Evolutionary conservation across 345 rosid genomes (phyloP).

Genomic region (Brassica rapa): DNA sequence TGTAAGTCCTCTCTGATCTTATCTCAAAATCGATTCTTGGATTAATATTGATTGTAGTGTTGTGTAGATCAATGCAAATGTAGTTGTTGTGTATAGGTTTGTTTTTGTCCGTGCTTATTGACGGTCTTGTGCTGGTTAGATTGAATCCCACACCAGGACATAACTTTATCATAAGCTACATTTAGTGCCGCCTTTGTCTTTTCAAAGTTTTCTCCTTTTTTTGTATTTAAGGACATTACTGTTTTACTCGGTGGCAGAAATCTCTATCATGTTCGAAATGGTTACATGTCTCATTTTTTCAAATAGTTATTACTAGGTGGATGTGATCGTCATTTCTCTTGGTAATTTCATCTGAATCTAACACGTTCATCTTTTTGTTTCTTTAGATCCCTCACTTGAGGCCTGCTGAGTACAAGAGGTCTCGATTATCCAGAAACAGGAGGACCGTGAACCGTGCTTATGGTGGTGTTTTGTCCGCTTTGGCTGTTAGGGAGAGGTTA

Average conservation of each 20-base stretch:
- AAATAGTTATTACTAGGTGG: not conserved
- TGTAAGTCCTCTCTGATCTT: slow-evolving; percentile 41
- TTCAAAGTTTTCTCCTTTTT: slow-evolving; percentile 6
- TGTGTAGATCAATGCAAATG: not conserved
- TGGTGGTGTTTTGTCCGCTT: slow-evolving; percentile 79
- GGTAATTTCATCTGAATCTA: not conserved
- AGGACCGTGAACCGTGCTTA: slow-evolving; percentile 91
- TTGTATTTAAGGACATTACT: not conserved
- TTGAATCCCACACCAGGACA: slow-evolving; percentile 37
- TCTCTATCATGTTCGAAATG: not conserved
- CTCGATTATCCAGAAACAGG: slow-evolving; percentile 70
- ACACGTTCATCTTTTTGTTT: not conserved
- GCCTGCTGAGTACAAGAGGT: slow-evolving; percentile 86
- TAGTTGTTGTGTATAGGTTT: not conserved
- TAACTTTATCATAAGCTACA: slow-evolving; percentile 63
- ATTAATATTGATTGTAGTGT: not conserved
- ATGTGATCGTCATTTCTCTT: not conserved
- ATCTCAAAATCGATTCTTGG: not conserved
- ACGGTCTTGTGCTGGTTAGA: slow-evolving; percentile 57
- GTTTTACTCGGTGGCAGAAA: slow-evolving; percentile 30
- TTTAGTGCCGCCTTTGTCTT: slow-evolving; percentile 32
- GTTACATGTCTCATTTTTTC: not conserved
- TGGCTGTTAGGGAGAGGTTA: slow-evolving; percentile 89
- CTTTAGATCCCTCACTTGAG: slow-evolving; percentile 84
- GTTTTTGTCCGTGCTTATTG: slow-evolving; percentile 2